Base-by-base conservation (phyloP, 1,139 yeast species). In the Kodamaea alishanica region DNA sequence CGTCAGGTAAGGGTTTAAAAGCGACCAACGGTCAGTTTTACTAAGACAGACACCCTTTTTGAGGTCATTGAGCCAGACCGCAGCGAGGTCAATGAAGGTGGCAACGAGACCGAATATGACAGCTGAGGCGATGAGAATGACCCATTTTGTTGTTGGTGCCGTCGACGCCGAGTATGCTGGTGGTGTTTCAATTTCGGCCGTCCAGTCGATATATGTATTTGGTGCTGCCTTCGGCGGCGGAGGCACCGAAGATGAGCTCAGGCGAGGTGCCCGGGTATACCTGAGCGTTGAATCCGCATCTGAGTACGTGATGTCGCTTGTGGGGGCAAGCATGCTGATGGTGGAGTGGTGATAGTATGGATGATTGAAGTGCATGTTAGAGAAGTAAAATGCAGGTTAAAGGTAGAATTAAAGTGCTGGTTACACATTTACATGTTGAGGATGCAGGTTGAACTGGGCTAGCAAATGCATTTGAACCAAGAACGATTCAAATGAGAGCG, bases 21-120 rank as follows among this genome's bases (percentile, higher is more conserved):
- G 55, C 10, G 75, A 68, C 76, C 76, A 71, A 31, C 55, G 55
- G 42, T 67, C 68, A n/a, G 59, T 44, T 34, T 56, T 52, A 35
- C 70, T 59, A 33, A 65, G 51, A 43, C 77, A 71, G 8, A 69
- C 33, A 0, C 77, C 77, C 44, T 68, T 70, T 42, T 80, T 77
- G 35, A 83, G 48, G 48, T 84, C 88, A 35, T 79, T 76, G 34
- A 85, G 65, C 79, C 82, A 78, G 24, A 74, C 79, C 0, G 87
- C 69, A 0, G 72, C 57, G 45, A 82, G 72, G 51, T 84, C 89
- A 26, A 84, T 70, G 10, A 69, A 51, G 0, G 84, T 73, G 1
- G 90, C 78, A 5, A 76, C 52, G 25, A 78, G 61, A 0, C 95
- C 94, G 26, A 80, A 71, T 1, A 67, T 29, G 1, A 83, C 50